A percentile compares a stretch with the other conserved stretches of the same genome.
Evolutionary conservation across 179 eudicot genomes (phyloP).

Genomic region (Amaranthus tricolor): DNA sequence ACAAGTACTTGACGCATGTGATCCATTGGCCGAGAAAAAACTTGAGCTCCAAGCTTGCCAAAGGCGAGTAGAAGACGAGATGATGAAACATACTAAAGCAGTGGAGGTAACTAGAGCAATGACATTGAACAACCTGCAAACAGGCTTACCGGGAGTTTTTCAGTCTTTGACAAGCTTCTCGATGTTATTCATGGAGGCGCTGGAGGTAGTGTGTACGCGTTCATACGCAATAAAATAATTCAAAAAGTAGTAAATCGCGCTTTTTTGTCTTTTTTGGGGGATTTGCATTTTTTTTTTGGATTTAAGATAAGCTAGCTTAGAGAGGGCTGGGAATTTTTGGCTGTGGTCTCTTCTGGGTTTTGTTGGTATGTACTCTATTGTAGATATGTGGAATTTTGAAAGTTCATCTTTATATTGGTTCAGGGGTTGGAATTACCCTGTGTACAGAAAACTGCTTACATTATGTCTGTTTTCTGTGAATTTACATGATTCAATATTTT

Average conservation of each 20-base stretch:
- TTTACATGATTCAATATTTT: slow-evolving; percentile 21
- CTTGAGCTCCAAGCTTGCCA: slow-evolving; percentile 70
- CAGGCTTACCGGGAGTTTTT: slow-evolving; percentile 88
- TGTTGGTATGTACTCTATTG: slow-evolving; percentile 30
- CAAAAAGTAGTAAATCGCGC: background rate
- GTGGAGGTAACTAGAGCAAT: slow-evolving; percentile 87
- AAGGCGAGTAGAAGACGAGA: slow-evolving; percentile 83
- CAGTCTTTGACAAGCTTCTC: slow-evolving; percentile 93
- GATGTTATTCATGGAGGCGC: slow-evolving; percentile 57
- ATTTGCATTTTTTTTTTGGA: slow-evolving; percentile 18
- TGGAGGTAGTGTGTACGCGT: slow-evolving; percentile 65
- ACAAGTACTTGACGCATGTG: slow-evolving; percentile 62
- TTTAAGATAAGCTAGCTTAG: slow-evolving; percentile 23
- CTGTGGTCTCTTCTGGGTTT: slow-evolving; percentile 17
- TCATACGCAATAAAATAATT: slow-evolving; percentile 68
- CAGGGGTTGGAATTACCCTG: slow-evolving; percentile 26
- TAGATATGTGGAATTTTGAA: slow-evolving; percentile 65
- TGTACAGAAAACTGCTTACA: slow-evolving; percentile 49
- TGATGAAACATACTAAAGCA: slow-evolving; percentile 75
- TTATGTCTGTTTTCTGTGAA: slow-evolving; percentile 27
- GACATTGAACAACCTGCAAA: slow-evolving; percentile 87
- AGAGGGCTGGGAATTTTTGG: slow-evolving; percentile 32
- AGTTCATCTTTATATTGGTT: slow-evolving; percentile 29
- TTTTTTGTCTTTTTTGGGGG: slow-evolving; percentile 8
- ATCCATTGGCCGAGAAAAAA: slow-evolving; percentile 79